Evolutionary conservation across 306 rosid species (phyloP), one percentile per base, ranked within the genome.

Genomic region (Hippophae rhamnoides): DNA sequence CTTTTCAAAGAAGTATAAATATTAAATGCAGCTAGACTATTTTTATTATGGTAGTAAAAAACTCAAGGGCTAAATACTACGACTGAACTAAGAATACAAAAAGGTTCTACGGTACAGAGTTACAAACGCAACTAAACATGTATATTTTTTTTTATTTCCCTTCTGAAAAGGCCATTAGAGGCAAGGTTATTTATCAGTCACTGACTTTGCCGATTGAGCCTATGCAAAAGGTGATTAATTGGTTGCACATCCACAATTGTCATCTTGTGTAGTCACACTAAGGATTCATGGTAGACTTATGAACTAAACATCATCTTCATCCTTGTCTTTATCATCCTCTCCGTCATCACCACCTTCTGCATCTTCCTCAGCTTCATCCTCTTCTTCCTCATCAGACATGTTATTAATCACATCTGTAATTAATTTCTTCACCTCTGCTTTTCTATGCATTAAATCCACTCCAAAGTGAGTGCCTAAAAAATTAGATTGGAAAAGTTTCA

Each of bases 371-470:
- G 65, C 90, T 52, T 85, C 96, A 67, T 81, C 89, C 13, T 74
- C 87, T 25, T 78, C 89, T 79, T 92, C 99, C 64, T 88, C 99
- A 50, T 93, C 99, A 58, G 90, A 78, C 95, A 93, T 93, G 78
- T 78, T 89, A 67, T 84, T 88, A 64, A 93, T 93, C 61, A 93
- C 95, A 10, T 93, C 97, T n/a, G 99, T 93, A 57, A 93, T 93
- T 69, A 93, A 84, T 50, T 82, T 90, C 79, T 93, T 93, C 71
- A 93, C 97, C 84, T 93, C 95, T 2, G 89, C 80, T 72, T 93
- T 93, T 81, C 97, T 84, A 74, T 93, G 99, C 99, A 93, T 88
- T 74, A 93, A 89, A 77, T 93, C 97, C 76, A 86, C 54, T 40
- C 81, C 84, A 62, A 92, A 88, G 80, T 93, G 97, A 62, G 84